These are phyloP conservation scores for Penicillium carneum DNA, from an alignment of 2,329 filamentous ascomycete genomes.

Conservation along the genomic window DNA sequence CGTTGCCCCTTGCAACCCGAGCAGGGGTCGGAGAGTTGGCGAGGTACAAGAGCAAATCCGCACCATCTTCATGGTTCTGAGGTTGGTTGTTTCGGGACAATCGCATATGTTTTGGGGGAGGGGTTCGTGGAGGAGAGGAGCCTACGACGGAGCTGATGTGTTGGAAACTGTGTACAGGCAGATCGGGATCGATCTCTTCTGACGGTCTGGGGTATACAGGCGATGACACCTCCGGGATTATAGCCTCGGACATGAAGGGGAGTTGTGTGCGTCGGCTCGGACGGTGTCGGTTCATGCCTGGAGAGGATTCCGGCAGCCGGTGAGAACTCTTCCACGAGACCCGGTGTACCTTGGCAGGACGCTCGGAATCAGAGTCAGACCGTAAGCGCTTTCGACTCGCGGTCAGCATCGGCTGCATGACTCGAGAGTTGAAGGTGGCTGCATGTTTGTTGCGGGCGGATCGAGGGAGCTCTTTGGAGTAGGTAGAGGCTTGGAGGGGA, in stretches of 20 bases:
- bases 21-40: slow-evolving; percentile 90
- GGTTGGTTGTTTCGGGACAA: slow-evolving; percentile 60
- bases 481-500: slow-evolving; percentile 80
- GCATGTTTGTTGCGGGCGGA: slow-evolving; percentile 54
- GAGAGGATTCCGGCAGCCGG: slow-evolving; percentile 83
- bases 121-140: slow-evolving; percentile 85
- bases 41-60: slow-evolving; percentile 80
- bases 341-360: slow-evolving; percentile 65
- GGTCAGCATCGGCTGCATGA: slow-evolving; percentile 55
- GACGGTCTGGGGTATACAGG: slow-evolving; percentile 47
- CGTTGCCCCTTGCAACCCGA: slow-evolving; percentile 59
- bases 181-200: slow-evolving; percentile 81
- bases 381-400: slow-evolving; percentile 74
- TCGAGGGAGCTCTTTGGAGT: slow-evolving; percentile 80
- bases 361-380: slow-evolving; percentile 64
- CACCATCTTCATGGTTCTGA: slow-evolving; percentile 76
- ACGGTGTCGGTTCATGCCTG: slow-evolving; percentile 77
- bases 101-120: slow-evolving; percentile 67
- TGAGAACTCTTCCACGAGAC: slow-evolving; percentile 78
- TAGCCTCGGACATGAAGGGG: slow-evolving; percentile 78
- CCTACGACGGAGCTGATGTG: slow-evolving; percentile 61
- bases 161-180: slow-evolving; percentile 64
- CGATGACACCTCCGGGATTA: slow-evolving; percentile 70
- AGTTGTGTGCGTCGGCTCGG: slow-evolving; percentile 77
- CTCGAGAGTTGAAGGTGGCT: slow-evolving; percentile 52